A percentile compares a stretch with the other conserved stretches of the same genome.
Evolutionary conservation across 2,329 filamentous ascomycete species (phyloP).

Genomic region (Phyllosticta citribraziliensis): DNA sequence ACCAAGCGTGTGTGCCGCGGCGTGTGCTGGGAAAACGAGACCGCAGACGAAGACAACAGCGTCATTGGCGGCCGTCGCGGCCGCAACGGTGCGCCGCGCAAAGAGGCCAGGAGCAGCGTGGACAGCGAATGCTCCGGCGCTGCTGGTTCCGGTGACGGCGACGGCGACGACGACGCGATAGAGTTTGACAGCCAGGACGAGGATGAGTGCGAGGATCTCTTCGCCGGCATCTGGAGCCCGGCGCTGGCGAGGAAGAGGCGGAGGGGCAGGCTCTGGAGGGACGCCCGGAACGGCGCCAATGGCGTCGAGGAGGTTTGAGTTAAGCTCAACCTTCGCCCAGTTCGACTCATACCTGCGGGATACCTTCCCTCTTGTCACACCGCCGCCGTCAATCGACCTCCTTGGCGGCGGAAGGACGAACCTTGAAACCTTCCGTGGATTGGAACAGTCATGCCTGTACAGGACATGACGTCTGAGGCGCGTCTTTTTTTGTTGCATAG

Average conservation of each 20-base stretch:
- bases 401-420: too few species aligned
- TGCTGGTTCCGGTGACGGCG: slow-evolving; percentile 1
- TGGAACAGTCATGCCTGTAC: not conserved
- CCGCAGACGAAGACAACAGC: slow-evolving; percentile 14
- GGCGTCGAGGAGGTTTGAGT: slow-evolving; percentile 8
- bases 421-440: too few species aligned
- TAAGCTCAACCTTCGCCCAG: not conserved
- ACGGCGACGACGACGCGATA: slow-evolving; percentile 25
- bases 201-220: slow-evolving; percentile 57
- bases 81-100: not conserved
- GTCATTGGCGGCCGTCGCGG: not conserved
- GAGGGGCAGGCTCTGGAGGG: slow-evolving; percentile 13
- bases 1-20: slow-evolving; percentile 44
- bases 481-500: not conserved
- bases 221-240: slow-evolving; percentile 52
- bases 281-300: not conserved
- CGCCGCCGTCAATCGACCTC: not conserved
- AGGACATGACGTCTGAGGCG: not conserved
- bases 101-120: not conserved
- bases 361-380: not conserved
- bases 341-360: not conserved
- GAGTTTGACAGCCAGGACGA: slow-evolving; percentile 58
- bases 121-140: not conserved
- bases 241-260: slow-evolving; percentile 41
- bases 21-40: slow-evolving; percentile 42